These are phyloP conservation scores for Hordeum vulgare DNA, from an alignment of 176 grass and related monocot species.

Conservation along the genomic window DNA sequence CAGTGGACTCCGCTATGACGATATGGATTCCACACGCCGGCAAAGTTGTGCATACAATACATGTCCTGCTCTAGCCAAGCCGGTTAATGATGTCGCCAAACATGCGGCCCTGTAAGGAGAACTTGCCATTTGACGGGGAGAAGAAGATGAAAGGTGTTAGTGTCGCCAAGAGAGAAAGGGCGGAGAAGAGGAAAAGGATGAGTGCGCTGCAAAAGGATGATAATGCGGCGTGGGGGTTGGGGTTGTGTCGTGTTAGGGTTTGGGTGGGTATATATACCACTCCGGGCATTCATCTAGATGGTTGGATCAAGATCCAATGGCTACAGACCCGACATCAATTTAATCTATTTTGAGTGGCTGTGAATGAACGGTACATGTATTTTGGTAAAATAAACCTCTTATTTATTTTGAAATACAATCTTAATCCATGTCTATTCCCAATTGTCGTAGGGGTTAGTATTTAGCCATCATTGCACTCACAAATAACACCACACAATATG, in stretches of 20 bases:
- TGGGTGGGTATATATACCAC: background rate
- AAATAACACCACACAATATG: background rate
- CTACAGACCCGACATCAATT: background rate
- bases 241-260: background rate
- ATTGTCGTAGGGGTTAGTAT: background rate
- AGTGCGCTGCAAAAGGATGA: background rate
- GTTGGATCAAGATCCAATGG: background rate
- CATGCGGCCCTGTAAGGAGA: background rate
- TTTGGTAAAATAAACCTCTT: background rate
- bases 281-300: background rate
- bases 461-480: background rate
- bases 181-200: background rate
- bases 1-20: background rate
- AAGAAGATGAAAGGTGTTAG: background rate
- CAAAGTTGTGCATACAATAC: background rate
- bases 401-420: background rate
- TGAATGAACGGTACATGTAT: background rate
- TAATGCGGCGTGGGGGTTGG: background rate
- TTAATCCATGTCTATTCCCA: background rate
- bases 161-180: background rate
- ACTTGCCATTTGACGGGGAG: background rate
- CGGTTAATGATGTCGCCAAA: background rate
- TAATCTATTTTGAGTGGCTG: background rate
- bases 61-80: background rate
- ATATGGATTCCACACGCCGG: background rate